Evolutionary conservation across 306 rosid species (phyloP).

Genomic region (Fragaria iinumae): DNA sequence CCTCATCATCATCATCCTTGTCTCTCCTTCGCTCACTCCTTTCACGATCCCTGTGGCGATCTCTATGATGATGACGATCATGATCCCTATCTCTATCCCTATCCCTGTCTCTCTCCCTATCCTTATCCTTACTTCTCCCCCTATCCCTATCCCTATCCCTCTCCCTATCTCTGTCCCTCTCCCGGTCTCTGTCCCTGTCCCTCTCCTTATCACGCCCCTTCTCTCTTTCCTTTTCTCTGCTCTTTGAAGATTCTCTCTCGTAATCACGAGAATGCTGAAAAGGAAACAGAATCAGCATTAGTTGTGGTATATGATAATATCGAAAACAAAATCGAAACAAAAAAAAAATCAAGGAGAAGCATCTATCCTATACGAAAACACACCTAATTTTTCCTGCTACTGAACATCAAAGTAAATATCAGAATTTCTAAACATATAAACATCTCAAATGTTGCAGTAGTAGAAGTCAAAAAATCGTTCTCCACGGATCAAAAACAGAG

Average conservation of each 20-base stretch:
- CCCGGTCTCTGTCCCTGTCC: constrained; percentile 42
- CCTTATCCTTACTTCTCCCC: constrained; percentile 34
- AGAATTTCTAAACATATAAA: no score
- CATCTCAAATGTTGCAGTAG: no score
- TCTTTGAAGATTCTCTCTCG: constrained; percentile 83
- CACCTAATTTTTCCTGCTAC: not conserved
- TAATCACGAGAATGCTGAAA: constrained; percentile 78
- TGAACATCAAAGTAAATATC: not conserved
- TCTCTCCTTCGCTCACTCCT: constrained; percentile 76
- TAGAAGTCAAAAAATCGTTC: not conserved
- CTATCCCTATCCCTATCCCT: constrained; percentile 14
- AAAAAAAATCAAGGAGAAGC: no score
- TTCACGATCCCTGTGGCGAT: constrained; percentile 67
- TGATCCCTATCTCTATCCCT: constrained; percentile 62
- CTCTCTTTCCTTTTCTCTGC: constrained; percentile 83
- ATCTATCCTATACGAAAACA: not conserved
- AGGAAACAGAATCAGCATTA: not conserved
- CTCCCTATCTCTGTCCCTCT: constrained; percentile 49
- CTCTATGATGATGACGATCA: constrained; percentile 39
- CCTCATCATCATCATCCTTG: constrained; percentile 75
- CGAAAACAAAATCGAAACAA: not conserved
- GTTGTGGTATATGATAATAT: not conserved
- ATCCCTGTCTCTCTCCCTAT: constrained; percentile 11
- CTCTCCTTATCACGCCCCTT: constrained; percentile 62
- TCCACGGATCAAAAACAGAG: not conserved